These are phyloP conservation scores for Mortierella sp. DNA, from an alignment of 371 early-diverging fungal species.

Conservation along the genomic window DNA sequence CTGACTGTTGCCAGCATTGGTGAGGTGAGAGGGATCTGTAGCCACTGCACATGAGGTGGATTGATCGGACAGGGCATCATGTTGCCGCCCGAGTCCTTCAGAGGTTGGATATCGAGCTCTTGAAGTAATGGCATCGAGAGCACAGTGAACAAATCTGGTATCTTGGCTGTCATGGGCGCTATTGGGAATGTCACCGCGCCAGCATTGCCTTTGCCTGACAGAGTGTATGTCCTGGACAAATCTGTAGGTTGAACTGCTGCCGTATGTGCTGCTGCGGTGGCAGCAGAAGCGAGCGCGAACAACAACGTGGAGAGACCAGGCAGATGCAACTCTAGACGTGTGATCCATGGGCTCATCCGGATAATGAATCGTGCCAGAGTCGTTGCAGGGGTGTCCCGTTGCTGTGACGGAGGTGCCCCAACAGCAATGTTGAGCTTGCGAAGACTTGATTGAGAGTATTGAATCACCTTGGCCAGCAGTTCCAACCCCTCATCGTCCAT, in stretches of 20 bases:
- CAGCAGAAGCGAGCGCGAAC: slow-evolving; percentile 9
- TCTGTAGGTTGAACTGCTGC: neutral
- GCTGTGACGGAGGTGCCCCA: neutral
- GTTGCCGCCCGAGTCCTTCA: slow-evolving; percentile 3
- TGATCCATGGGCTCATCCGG: slow-evolving; percentile 15
- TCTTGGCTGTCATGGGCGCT: slow-evolving; percentile 1
- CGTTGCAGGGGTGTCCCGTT: neutral
- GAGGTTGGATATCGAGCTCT: slow-evolving; percentile 16
- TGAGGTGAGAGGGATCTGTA: slow-evolving; percentile 22
- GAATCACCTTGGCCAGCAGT: slow-evolving; percentile 10
- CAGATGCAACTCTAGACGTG: slow-evolving; percentile 17
- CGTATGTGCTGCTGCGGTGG: neutral
- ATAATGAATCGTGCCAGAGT: slow-evolving; percentile 17
- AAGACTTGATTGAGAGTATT: slow-evolving; percentile 9
- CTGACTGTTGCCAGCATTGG: slow-evolving; percentile 4
- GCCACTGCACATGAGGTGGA: slow-evolving; percentile 23
- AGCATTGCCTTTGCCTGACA: neutral
- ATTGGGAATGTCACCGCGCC: slow-evolving; percentile 11
- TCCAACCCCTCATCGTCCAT: slow-evolving; percentile 12
- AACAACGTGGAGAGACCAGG: slow-evolving; percentile 10
- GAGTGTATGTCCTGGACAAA: slow-evolving; percentile 2
- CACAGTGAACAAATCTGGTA: neutral
- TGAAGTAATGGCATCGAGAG: slow-evolving; percentile 16
- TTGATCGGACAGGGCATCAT: slow-evolving; percentile 26
- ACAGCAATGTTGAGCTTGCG: slow-evolving; percentile 7